These are phyloP conservation scores for Arabidopsis thaliana DNA, from an alignment of 345 rosid species.

Conservation along the genomic window TAIR10.1 NC_003075.7:16971501-16972000, in stretches of 20 bases:
- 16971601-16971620: not conserved
- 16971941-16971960: not conserved
- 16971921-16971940: conserved; percentile 63
- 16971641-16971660: conserved; percentile 51
- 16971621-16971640: conserved; percentile 4
- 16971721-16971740: conserved; percentile 73
- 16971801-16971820: not conserved
- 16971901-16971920: conserved; percentile 85
- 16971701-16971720: conserved; percentile 76
- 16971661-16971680: conserved; percentile 84
- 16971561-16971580: not conserved
- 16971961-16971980: not conserved
- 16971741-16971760: conserved; percentile 72
- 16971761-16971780: not conserved
- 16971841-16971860: conserved; percentile 85
- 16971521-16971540: conserved; percentile 81
- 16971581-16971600: not conserved
- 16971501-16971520: conserved; percentile 84
- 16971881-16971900: conserved; percentile 69
- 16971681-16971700: conserved; percentile 70
- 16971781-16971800: not conserved
- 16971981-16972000: not conserved
- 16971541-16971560: too few species aligned
- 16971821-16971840: conserved; percentile 34
- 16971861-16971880: conserved; percentile 73